These are phyloP conservation scores for Zizania latifolia DNA, from an alignment of 176 grass and related monocot genomes.

Conservation along the genomic window DNA sequence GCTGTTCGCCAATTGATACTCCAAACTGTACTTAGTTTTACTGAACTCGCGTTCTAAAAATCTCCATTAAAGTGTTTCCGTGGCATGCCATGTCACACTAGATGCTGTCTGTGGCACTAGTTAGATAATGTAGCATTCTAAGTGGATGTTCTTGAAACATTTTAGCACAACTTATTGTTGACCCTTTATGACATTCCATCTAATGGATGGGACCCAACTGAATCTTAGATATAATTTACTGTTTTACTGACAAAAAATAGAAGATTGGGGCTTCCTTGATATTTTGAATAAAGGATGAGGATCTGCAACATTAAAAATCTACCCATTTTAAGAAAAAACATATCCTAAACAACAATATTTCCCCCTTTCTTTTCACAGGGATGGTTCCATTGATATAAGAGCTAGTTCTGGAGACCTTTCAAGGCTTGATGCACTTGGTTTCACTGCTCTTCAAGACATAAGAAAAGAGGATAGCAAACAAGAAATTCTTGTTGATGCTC, in stretches of 20 bases:
- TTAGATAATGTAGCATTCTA: not conserved
- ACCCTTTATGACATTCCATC: not conserved
- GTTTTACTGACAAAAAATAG: not conserved
- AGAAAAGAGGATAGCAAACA: slow-evolving; percentile 37
- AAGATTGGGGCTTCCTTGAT: not conserved
- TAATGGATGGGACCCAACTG: not conserved
- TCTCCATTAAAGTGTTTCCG: not conserved
- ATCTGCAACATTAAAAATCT: not conserved
- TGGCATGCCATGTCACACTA: not conserved
- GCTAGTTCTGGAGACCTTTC: slow-evolving; percentile 72
- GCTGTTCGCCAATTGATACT: not conserved
- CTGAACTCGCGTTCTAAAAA: not conserved
- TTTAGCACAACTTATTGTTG: not conserved
- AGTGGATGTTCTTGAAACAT: not conserved
- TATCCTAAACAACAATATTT: slow-evolving; percentile 10
- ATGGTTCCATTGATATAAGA: slow-evolving; percentile 55
- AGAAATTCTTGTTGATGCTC: slow-evolving; percentile 28
- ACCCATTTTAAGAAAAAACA: not conserved
- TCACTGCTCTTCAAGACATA: slow-evolving; percentile 34
- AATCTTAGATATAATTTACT: not conserved
- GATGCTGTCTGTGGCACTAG: not conserved
- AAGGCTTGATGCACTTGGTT: slow-evolving; percentile 47
- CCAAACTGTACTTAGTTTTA: not conserved
- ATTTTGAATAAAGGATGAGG: not conserved
- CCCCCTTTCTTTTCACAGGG: slow-evolving; percentile 35